Base-by-base conservation (phyloP, 2,329 filamentous ascomycete species). In the Moelleriella libera region DNA sequence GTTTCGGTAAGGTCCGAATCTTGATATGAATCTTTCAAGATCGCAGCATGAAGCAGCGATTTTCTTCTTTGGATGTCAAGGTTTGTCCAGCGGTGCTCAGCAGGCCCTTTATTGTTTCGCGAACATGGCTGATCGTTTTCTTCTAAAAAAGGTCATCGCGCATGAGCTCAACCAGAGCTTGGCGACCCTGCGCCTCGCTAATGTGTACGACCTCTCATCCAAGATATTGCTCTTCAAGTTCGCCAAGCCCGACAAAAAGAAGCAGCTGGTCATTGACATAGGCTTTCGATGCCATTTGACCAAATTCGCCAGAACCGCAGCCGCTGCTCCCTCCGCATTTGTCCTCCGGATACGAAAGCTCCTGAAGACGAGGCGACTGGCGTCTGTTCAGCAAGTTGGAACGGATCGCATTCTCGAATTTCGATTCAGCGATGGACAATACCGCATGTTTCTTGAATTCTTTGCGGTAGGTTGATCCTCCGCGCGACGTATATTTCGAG, bases 191-290 rank as follows among this genome's bases (percentile, higher is more conserved):
- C 85, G 92, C 53, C 77, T 97, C 45, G 80, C 86, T 52, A 98
- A 98, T 62, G 83, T 96, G 63, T 97, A 98, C 69, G 92, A 98
- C 64, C 79, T 98, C 50, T 94, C 88, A 52, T 88, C 88, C 54
- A 88, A 90, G 61, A 96, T 97, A 60, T 87, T 97, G 60, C 81
- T 97, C 30, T 77, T 98, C 65, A 97, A 96, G 62, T 92, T 98
- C 61, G 82, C 88, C 48, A 94, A 92, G 63, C 88, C 90, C 42
- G 83, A 90, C 59, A 77, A 83, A 55, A 88, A 89, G 65, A 83
- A 92, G 61, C 90, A 97, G 63, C 74, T 98, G 30, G 73, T 98
- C 46, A 80, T 98, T 57, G 92, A 98, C 63, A 92, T 87, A 1
- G 92, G 92, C 31, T 98, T 98, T 65, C 88, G 92, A 60, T 94